phyloP scores from a whole-genome alignment of 2,329 filamentous ascomycete species.

The Botrytis tulipae region DNA sequence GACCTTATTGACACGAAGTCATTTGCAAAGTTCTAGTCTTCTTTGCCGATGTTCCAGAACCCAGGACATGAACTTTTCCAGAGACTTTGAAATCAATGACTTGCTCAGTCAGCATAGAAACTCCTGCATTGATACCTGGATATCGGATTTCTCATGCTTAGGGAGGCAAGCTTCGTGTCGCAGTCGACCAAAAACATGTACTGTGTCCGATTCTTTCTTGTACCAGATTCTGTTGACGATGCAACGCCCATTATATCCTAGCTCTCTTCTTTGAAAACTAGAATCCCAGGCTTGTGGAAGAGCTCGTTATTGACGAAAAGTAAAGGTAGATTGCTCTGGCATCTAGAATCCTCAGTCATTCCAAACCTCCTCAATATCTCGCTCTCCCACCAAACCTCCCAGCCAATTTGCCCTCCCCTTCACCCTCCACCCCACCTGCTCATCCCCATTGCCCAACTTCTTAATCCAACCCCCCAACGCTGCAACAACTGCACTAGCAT shows the following conservation, averaged over 20 bases:
- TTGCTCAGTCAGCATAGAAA: not conserved
- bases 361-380: slow-evolving; percentile 31
- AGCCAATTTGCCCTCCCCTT: slow-evolving; percentile 63
- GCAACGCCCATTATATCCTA: not conserved
- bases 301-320: not conserved
- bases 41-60: not conserved
- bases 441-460: slow-evolving; percentile 41
- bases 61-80: not conserved
- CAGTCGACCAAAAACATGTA: not conserved
- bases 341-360: not conserved
- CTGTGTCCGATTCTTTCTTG: not conserved
- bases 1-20: not conserved
- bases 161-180: not conserved
- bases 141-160: not conserved
- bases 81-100: not conserved
- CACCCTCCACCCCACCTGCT: slow-evolving; percentile 48
- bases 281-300: not conserved
- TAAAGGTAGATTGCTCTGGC: not conserved
- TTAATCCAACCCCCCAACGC: slow-evolving; percentile 63
- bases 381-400: slow-evolving; percentile 53
- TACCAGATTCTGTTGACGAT: not conserved
- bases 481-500: slow-evolving; percentile 59
- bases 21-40: not conserved
- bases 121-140: not conserved
- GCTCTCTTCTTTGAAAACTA: not conserved